Percentiles rank a stretch among this genome's conserved stretches.
These are phyloP conservation scores for Yarrowia keelungensis DNA, from an alignment of 805 yeast species.

Conservation along the genomic window DNA sequence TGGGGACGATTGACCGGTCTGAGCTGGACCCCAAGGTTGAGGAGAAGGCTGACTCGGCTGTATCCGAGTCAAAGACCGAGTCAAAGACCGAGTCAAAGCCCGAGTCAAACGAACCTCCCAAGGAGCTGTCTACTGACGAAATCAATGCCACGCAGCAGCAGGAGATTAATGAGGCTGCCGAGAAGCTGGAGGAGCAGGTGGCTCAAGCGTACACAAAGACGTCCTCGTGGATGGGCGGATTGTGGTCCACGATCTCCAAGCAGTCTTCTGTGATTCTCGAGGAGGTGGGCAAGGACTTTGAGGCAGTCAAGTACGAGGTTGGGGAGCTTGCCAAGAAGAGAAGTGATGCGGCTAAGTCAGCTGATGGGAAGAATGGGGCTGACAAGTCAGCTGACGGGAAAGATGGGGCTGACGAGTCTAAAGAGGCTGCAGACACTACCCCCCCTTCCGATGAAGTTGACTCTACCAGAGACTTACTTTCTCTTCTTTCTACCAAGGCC, in stretches of 20 bases:
- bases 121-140: background rate
- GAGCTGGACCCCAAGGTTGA: background rate
- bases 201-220: conserved; percentile 43
- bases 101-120: background rate
- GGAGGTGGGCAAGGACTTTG: conserved; percentile 46
- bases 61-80: background rate
- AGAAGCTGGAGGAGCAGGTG: conserved; percentile 44
- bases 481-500: conserved; percentile 50
- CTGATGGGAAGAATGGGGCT: background rate
- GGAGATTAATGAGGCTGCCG: conserved; percentile 46
- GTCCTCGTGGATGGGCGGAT: conserved; percentile 43
- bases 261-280: conserved; percentile 46
- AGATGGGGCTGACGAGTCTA: conserved; percentile 2
- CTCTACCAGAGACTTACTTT: conserved; percentile 40
- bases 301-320: conserved; percentile 42
- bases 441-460: background rate
- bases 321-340: conserved; percentile 40
- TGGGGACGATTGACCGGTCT: conserved; percentile 8
- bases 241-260: conserved; percentile 47
- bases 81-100: background rate
- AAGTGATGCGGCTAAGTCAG: background rate
- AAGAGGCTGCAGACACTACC: background rate
- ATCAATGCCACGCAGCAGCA: conserved; percentile 14
- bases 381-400: background rate
- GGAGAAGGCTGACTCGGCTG: too few species aligned